phyloP scores from a whole-genome alignment of 2,329 filamentous ascomycete genomes.

The Geosmithia flava region DNA sequence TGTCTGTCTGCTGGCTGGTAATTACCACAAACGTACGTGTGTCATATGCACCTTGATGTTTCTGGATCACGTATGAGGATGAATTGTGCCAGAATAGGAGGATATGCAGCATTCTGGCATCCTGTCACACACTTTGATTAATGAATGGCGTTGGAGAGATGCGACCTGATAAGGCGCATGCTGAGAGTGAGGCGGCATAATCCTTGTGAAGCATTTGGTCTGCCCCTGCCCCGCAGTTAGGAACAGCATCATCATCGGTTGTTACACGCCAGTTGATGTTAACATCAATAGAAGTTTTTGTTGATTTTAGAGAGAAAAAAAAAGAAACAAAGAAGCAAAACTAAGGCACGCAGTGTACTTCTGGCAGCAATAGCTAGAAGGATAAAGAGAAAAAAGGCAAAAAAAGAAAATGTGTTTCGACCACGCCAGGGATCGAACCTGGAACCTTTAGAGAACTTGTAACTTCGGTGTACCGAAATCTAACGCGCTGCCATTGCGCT shows the following conservation, averaged over 20 bases:
- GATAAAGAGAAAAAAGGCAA: not conserved
- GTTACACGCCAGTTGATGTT: too few relatives aligned
- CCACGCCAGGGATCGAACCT: slow-evolving; percentile 31
- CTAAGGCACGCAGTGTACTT: too few relatives aligned
- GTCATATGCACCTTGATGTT: not conserved
- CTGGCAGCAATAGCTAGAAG: too few relatives aligned
- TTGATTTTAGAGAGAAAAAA: too few relatives aligned
- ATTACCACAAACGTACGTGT: not conserved
- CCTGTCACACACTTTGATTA: not conserved
- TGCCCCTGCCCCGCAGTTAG: too few relatives aligned
- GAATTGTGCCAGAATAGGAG: not conserved
- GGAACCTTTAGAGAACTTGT: slow-evolving; percentile 24
- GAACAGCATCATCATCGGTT: too few relatives aligned
- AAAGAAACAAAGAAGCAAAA: too few relatives aligned
- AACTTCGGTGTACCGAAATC: slow-evolving; percentile 19
- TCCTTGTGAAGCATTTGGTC: too few relatives aligned
- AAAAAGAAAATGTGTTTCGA: slow-evolving; percentile 10
- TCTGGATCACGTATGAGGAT: not conserved
- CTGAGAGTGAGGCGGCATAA: too few relatives aligned
- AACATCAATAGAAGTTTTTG: too few relatives aligned
- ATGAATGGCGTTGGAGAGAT: not conserved
- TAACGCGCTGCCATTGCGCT: slow-evolving; percentile 31
- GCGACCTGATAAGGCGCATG: not conserved
- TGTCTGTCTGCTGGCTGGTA: not conserved
- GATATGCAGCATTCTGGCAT: not conserved